Conservation (phyloP, 768 basidiomycete species). For the Lentinula aciculospora region DNA sequence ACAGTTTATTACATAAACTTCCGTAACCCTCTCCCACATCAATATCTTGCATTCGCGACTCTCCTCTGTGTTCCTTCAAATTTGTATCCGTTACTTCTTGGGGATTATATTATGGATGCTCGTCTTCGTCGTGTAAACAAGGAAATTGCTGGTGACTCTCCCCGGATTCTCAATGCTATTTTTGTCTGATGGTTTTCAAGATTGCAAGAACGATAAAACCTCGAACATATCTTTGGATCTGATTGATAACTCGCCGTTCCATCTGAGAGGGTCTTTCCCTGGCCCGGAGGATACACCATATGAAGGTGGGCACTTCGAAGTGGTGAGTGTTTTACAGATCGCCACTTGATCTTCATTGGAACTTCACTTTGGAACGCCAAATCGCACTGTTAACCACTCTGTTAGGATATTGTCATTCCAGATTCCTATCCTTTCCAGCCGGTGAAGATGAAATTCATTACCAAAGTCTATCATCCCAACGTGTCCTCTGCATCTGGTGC, state of each 20-base stretch:
- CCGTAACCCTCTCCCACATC: no score
- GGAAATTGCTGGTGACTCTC: conserved; percentile 73
- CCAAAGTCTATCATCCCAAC: conserved; percentile 95
- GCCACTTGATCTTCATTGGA: neutral
- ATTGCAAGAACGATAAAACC: conserved; percentile 93
- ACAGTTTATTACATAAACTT: no score
- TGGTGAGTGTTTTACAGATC: conserved; percentile 47
- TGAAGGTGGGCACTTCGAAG: conserved; percentile 85
- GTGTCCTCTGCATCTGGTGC: conserved; percentile 91
- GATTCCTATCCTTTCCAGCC: conserved; percentile 91
- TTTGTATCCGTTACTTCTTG: neutral
- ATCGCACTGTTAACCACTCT: neutral
- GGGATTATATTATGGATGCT: conserved; percentile 60
- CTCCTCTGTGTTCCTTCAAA: neutral
- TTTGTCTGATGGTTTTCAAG: conserved; percentile 28
- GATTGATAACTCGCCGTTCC: conserved; percentile 85
- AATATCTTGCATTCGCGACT: no score
- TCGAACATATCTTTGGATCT: conserved; percentile 84
- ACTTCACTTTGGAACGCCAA: conserved; percentile 1
- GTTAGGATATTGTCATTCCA: conserved; percentile 89
- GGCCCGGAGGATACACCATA: conserved; percentile 94
- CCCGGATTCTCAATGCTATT: neutral
- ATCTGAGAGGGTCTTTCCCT: conserved; percentile 85
- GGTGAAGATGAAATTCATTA: conserved; percentile 98
- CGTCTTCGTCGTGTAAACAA: conserved; percentile 88